A percentile compares a stretch with the other conserved stretches of the same genome.
phyloP scores from a whole-genome alignment of 139 green algal species.

The Astrephomene gubernaculifera region DNA sequence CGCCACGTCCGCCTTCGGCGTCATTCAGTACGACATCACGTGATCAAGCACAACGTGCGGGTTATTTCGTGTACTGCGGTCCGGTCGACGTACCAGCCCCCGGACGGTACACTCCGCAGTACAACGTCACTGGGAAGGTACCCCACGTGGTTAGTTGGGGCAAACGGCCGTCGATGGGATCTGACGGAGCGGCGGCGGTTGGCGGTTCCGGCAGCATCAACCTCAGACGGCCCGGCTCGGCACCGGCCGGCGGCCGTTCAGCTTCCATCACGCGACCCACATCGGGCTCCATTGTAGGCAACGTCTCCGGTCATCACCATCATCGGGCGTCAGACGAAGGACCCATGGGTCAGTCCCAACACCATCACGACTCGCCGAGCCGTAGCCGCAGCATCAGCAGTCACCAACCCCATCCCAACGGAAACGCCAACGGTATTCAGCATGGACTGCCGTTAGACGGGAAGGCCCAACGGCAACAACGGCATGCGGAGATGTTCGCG shows the following conservation, averaged over 20 bases:
- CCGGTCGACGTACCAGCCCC: neutral
- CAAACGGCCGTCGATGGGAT: too few relatives aligned
- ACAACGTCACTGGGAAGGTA: slow-evolving; percentile 13
- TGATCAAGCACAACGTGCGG: neutral
- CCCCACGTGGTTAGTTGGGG: neutral
- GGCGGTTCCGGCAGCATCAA: neutral
- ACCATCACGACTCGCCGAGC: slow-evolving; percentile 5
- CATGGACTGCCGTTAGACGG: neutral
- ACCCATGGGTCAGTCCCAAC: too few relatives aligned
- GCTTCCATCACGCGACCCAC: too few relatives aligned
- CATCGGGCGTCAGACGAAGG: too few relatives aligned
- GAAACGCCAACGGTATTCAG: too few relatives aligned
- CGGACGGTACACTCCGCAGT: slow-evolving; percentile 17
- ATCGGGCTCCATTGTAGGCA: too few relatives aligned
- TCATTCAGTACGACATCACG: neutral
- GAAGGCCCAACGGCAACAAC: neutral
- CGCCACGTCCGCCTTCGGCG: slow-evolving; percentile 5
- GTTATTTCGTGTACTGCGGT: slow-evolving; percentile 13
- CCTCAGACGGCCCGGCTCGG: neutral
- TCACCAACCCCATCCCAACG: neutral
- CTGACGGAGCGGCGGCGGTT: neutral
- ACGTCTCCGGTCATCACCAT: too few relatives aligned
- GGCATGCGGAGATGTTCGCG: slow-evolving; percentile 31
- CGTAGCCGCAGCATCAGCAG: neutral
- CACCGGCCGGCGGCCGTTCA: neutral